Conservation (phyloP, 176 grass and related monocot genomes). For the Poa pratensis region DNA sequence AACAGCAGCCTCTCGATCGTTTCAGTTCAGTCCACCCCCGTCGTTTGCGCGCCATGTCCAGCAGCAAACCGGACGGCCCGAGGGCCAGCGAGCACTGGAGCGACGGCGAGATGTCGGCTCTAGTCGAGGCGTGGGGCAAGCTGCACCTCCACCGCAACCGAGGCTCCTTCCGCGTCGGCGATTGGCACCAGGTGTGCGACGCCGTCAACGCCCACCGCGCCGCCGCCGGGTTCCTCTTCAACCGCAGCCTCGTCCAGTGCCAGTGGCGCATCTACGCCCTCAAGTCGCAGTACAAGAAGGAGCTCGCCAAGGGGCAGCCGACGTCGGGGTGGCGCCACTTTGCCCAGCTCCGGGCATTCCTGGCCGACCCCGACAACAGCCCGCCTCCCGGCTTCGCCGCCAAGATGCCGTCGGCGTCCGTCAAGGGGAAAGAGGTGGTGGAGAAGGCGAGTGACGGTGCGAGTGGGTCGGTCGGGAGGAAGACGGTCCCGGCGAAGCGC, state of each 20-base stretch:
- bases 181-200: conserved; percentile 7
- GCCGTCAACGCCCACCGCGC: conserved; percentile 41
- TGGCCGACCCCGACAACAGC: neutral
- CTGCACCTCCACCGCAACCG: neutral
- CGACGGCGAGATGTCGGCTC: conserved; percentile 42
- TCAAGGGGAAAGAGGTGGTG: neutral
- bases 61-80: too few relatives aligned
- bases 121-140: conserved; percentile 50
- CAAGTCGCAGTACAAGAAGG: conserved; percentile 28
- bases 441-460: neutral
- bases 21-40: too few relatives aligned
- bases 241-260: conserved; percentile 35
- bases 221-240: conserved; percentile 16
- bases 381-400: conserved; percentile 26
- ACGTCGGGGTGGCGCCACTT: conserved; percentile 26
- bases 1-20: too few relatives aligned
- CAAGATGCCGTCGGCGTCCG: neutral
- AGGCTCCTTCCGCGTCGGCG: neutral
- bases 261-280: conserved; percentile 6
- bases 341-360: conserved; percentile 24
- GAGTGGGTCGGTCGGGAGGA: neutral
- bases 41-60: too few relatives aligned
- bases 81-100: conserved; percentile 6
- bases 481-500: conserved; percentile 8
- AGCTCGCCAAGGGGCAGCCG: conserved; percentile 4